These are phyloP conservation scores for Takakia lepidozioides DNA, from an alignment of 225 moss, liverwort and hornwort species.

Conservation along the genomic window DNA sequence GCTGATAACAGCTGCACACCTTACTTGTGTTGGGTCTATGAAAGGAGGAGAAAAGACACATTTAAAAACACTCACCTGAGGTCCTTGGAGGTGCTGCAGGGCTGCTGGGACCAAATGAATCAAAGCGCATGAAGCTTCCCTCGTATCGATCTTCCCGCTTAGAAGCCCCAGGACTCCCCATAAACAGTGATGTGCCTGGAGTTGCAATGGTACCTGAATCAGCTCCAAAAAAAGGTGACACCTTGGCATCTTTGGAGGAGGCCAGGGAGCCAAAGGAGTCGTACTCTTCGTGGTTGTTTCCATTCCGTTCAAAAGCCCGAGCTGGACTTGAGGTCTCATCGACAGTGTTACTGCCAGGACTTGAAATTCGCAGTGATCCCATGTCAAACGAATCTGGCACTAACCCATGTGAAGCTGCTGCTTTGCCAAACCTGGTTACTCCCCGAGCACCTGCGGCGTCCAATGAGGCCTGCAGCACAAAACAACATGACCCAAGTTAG, in stretches of 20 bases:
- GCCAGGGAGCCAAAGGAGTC: slow-evolving; percentile 43
- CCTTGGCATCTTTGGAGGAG: slow-evolving; percentile 24
- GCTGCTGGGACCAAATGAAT: slow-evolving; percentile 41
- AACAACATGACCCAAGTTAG: too few relatives aligned
- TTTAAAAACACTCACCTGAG: slow-evolving; percentile 8
- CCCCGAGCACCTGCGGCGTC: slow-evolving; percentile 6
- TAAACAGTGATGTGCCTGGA: slow-evolving; percentile 27
- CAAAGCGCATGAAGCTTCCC: slow-evolving; percentile 48
- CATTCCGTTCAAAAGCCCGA: slow-evolving; percentile 46
- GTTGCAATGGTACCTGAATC: slow-evolving; percentile 32
- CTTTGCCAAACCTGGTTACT: slow-evolving; percentile 37
- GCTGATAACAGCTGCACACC: too few relatives aligned
- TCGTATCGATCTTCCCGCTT: slow-evolving; percentile 30
- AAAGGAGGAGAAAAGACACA: too few relatives aligned
- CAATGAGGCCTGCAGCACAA: too few relatives aligned
- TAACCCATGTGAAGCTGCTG: slow-evolving; percentile 9
- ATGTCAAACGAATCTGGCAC: slow-evolving; percentile 28
- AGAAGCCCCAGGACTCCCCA: slow-evolving; percentile 39
- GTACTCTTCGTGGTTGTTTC: slow-evolving; percentile 42
- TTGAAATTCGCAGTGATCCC: slow-evolving; percentile 35
- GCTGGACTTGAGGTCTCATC: slow-evolving; percentile 46
- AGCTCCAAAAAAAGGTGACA: slow-evolving; percentile 24
- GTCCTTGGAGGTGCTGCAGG: slow-evolving; percentile 23
- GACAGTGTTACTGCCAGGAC: slow-evolving; percentile 38
- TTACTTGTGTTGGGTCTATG: too few relatives aligned